A percentile compares a stretch with the other conserved stretches of the same genome.
Evolutionary conservation across 352 stramenopile species (phyloP).

Genomic region (Saprolegnia parasitica): DNA sequence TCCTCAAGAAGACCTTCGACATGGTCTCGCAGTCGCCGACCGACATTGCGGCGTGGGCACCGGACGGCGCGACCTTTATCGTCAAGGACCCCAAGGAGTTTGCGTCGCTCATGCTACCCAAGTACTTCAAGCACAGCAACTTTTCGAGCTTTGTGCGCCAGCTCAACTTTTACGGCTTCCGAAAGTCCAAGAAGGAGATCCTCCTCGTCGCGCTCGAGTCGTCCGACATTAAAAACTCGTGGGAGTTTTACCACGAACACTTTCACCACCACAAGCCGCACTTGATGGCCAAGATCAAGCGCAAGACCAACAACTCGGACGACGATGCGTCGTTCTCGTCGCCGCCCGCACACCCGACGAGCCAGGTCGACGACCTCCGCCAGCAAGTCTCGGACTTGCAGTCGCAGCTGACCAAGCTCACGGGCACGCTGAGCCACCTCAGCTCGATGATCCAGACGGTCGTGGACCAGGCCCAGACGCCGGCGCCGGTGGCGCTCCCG

Average conservation of each 20-base stretch:
- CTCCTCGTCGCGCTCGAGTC: conserved; percentile 4
- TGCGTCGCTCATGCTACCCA: conserved; percentile 29
- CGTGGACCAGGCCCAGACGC: neutral
- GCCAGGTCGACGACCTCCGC: conserved; percentile 11
- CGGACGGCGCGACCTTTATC: conserved; percentile 31
- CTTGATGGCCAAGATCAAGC: conserved; percentile 34
- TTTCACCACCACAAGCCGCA: conserved; percentile 33
- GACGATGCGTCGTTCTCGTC: neutral
- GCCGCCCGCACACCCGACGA: neutral
- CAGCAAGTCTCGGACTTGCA: conserved; percentile 2
- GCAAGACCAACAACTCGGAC: conserved; percentile 23
- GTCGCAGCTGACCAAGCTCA: neutral
- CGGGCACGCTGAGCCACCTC: conserved; percentile 15
- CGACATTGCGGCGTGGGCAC: conserved; percentile 31
- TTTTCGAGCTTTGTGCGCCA: conserved; percentile 31
- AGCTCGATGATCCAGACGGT: conserved; percentile 18
- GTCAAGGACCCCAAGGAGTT: conserved; percentile 33
- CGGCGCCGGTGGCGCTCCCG: neutral
- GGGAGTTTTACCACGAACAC: conserved; percentile 37
- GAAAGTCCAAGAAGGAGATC: conserved; percentile 23
- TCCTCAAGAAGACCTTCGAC: conserved; percentile 31
- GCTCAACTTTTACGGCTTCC: conserved; percentile 33
- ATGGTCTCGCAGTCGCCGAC: conserved; percentile 29
- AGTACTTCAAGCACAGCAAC: conserved; percentile 32
- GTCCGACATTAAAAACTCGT: conserved; percentile 26